Conservation (phyloP, 2,329 filamentous ascomycete genomes). For the Epichloe festucae region DNA sequence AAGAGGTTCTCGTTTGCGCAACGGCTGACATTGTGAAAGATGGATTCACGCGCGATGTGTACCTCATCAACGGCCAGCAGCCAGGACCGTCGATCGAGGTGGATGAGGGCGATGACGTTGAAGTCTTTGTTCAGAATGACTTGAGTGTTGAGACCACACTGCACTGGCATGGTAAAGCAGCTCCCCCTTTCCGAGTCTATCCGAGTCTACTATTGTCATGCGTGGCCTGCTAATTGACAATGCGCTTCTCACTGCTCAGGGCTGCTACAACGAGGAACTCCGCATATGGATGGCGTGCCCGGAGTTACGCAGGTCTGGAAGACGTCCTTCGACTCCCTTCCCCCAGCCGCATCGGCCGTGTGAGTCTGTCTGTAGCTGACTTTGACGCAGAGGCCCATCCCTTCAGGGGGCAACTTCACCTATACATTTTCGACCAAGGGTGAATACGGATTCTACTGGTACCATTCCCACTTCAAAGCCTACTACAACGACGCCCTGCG, state of each 20-base stretch:
- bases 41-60: slow-evolving; percentile 5
- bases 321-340: no score
- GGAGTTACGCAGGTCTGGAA: slow-evolving; percentile 3
- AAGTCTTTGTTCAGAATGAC: slow-evolving; percentile 4
- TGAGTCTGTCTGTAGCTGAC: neutral
- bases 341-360: neutral
- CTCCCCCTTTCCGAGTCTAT: no score
- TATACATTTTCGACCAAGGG: slow-evolving; percentile 1
- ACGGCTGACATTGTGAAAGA: neutral
- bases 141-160: neutral
- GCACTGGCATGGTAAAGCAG: neutral
- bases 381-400: neutral
- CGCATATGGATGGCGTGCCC: slow-evolving; percentile 3
- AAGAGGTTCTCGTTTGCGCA: neutral
- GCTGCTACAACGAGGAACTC: slow-evolving; percentile 1
- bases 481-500: slow-evolving; percentile 6
- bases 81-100: slow-evolving; percentile 7
- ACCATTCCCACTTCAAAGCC: slow-evolving; percentile 5
- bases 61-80: slow-evolving; percentile 7
- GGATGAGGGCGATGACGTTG: slow-evolving; percentile 3
- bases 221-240: neutral
- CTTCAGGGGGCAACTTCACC: slow-evolving; percentile 2
- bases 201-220: neutral
- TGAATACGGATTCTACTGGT: slow-evolving; percentile 6
- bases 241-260: neutral